Base-by-base conservation (phyloP, 2,329 filamentous ascomycete genomes). In the Fusarium piperis region DNA sequence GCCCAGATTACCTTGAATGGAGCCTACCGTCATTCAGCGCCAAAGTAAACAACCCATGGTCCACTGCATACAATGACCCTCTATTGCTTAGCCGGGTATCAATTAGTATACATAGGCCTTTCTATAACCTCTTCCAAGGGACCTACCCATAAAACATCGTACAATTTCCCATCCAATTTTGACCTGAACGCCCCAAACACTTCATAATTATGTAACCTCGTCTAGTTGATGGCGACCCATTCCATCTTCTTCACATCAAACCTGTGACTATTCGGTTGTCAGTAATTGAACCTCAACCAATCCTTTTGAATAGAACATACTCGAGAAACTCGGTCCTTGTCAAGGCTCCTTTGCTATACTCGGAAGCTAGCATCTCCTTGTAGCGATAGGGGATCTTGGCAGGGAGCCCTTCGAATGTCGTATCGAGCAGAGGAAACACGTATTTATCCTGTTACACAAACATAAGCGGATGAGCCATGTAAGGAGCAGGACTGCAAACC, bases 361-460 rank as follows among this genome's bases (percentile, higher is more conserved):
- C 89, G 11, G 87, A 83, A 20, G 82, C 81, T 1, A 92, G 80
- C 55, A 92, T 84, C 52, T 89, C 86, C 66, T 86, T 84, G 75
- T 90, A 92, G 9, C 83, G 81, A 74, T 86, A 90, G 0, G 92
- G 92, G 26, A 94, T 90, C 79, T 90, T 90, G 51, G 87, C 91
- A 1, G 86, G 82, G 0, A 90, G 86, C 1, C 90, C 91, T 75
- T 94, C 92, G 63, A 93, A 94, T 1, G 84, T 86, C 2, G 90
- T 92, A 66, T 90, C 86, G n/a, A 90, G 85, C 76, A 94, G 82
- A 0, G 92, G 92, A 75, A 90, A 93, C 12, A 94, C 82, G 61
- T 92, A 86, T 0, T 84, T 86, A 62, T 88, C 85, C 83, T 87
- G 44, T 4, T 1, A 10, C 11, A 9, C 18, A 35, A 6, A 20